Evolutionary conservation across 2,329 filamentous ascomycete species (phyloP), one percentile per base, ranked within the genome.

Genomic region (Colletotrichum trifolii): DNA sequence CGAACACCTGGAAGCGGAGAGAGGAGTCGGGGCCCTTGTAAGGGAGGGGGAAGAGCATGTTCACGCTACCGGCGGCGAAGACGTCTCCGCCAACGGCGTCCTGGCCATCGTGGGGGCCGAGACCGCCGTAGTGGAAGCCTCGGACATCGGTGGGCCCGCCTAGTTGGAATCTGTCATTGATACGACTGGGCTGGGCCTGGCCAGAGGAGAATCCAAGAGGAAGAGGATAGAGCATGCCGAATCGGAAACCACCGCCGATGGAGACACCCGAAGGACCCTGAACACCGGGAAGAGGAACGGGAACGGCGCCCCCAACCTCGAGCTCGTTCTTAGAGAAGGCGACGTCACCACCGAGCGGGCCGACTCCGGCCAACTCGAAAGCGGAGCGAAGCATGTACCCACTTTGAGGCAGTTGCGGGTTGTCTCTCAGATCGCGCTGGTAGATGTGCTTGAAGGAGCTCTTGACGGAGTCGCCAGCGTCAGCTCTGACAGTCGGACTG

Each of bases 101-200:
- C 15, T 82, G 77, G 1, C 94, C 92, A 73, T 98, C 95, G 68
- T 91, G 91, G 4, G 96, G 94, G 8, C 96, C 96, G 6, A 99
- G 85, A 1, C 96, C 96, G 17, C 91, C 92, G 25, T 97, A 87
- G 64, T 93, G 90, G 84, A 99, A 99, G 2, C 96, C 96, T 60
- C 96, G 92, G 12, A 99, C 92, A 74, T 97, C 95, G 3, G 94
- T 97, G 4, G 96, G 95, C 0, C 96, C 96, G 47, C 96, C 96
- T 38, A 99, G 91, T 73, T 94, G 89, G 81, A 99, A 99, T 48
- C 96, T 93, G 77, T 99, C 96, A 75, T 96, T 97, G 73, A 98
- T 86, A 36, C 93, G 89, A 69, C 92, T 96, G 5, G 90, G 87
- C 33, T 85, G 82, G 0, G 90, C 85, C 17, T 81, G 80, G 53